Evolutionary conservation across 306 rosid genomes (phyloP), one percentile per base, ranked within the genome.

Genomic region (Cicer cuneatum): DNA sequence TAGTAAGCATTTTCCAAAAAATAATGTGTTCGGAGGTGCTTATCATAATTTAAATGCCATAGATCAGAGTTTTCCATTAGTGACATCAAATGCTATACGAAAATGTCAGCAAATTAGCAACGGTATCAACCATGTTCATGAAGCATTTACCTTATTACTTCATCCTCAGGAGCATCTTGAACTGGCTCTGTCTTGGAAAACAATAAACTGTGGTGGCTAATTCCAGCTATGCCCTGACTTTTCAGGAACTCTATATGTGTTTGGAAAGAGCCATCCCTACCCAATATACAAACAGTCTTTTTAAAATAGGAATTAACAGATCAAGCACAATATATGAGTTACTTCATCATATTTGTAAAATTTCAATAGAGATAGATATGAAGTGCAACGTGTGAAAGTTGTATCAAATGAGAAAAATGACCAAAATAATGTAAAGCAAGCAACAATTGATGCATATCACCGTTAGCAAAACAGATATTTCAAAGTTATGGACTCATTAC

Each of bases 161-260:
- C 85, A 37, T 89, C 88, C 61, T 60, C 91, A 5, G 80, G 84
- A 69, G 74, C 82, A 10, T 18, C 86, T 48, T 81, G 86, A 52
- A 83, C 89, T 42, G 94, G 90, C 47, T 82, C 96, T 51, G 97
- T 58, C 84, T 93, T 91, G 70, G 96, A 89, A 80, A 91, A 93
- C 56, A 93, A 96, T 63, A 91, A 80, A 83, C 97, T 93, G 85
- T 93, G 98, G 83, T 93, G 89, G 87, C 97, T 93, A 54, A 93
- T 89, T 60, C 98, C 98, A 37, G 89, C 97, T 60, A 93, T 93
- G 52, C 97, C 94, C 61, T 51, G 85, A 72, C 88, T 81, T 70
- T 89, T 89, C 78, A 93, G 75, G 70, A 93, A 91, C 76, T 85
- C 80, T 38, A 93, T 82, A 52, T 93, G 94, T 46, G 74, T 72